These are phyloP conservation scores for Zygoascus sp. DNA, from an alignment of 1,139 yeast genomes.

Conservation along the genomic window DNA sequence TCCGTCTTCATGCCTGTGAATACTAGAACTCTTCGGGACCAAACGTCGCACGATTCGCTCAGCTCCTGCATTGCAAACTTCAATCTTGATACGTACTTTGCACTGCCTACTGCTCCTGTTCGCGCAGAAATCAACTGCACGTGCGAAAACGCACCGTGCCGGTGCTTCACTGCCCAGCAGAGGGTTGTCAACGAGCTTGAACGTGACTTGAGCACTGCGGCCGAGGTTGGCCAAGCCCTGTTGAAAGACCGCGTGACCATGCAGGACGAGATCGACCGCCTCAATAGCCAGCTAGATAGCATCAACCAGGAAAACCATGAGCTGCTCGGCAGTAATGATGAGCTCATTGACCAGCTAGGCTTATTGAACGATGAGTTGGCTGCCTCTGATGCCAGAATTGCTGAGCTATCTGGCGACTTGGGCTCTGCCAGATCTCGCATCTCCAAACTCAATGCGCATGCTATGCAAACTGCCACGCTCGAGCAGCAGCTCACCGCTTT, in stretches of 20 bases:
- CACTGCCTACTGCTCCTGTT: not conserved
- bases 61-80: constrained; percentile 1
- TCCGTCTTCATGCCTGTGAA: not conserved
- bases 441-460: constrained; percentile 19
- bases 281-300: constrained; percentile 18
- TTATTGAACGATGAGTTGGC: constrained; percentile 19
- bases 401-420: constrained; percentile 17
- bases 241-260: constrained; percentile 19
- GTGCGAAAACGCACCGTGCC: constrained; percentile 14
- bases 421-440: constrained; percentile 19
- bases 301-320: constrained; percentile 18
- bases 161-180: constrained; percentile 17
- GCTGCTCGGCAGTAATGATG: constrained; percentile 21
- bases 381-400: constrained; percentile 19
- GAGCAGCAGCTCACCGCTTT: constrained; percentile 23
- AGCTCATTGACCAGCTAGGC: constrained; percentile 22
- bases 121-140: not conserved
- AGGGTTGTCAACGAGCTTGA: constrained; percentile 21
- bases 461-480: constrained; percentile 19
- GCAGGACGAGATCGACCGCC: constrained; percentile 20
- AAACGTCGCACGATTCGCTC: not conserved
- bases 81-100: constrained; percentile 2
- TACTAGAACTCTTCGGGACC: not conserved
- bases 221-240: constrained; percentile 30
- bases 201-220: constrained; percentile 26